Evolutionary conservation across 345 rosid genomes (phyloP).

Genomic region (Aegle marmelos): DNA sequence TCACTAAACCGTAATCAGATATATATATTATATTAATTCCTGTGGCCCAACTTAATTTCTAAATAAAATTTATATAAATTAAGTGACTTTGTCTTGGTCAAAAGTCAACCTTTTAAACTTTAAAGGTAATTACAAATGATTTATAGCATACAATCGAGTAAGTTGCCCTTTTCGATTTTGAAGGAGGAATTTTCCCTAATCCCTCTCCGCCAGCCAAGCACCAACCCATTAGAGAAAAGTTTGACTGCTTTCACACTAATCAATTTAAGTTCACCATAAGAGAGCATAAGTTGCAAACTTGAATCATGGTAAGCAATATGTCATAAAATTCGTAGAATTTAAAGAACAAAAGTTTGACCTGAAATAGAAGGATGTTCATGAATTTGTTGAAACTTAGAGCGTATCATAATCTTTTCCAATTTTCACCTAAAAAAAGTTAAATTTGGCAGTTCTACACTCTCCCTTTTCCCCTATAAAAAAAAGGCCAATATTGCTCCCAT

Average conservation of each 20-base stretch:
- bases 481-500: not conserved
- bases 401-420: not conserved
- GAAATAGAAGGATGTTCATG: not conserved
- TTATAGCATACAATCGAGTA: not conserved
- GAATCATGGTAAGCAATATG: no score
- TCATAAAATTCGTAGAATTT: no score
- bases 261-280: no score
- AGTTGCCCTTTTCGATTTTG: not conserved
- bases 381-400: not conserved
- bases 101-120: not conserved
- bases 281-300: no score
- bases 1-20: not conserved
- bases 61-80: not conserved
- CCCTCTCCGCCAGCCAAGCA: not conserved
- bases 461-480: constrained; percentile 1
- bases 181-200: no score
- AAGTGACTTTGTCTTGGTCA: not conserved
- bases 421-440: not conserved
- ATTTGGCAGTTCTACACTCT: constrained; percentile 21
- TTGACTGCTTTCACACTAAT: no score
- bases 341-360: no score
- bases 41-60: not conserved
- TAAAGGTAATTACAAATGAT: not conserved
- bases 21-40: not conserved
- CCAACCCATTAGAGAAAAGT: no score